Conservation (phyloP, 148 eudicot genomes). For the Silene latifolia region DNA sequence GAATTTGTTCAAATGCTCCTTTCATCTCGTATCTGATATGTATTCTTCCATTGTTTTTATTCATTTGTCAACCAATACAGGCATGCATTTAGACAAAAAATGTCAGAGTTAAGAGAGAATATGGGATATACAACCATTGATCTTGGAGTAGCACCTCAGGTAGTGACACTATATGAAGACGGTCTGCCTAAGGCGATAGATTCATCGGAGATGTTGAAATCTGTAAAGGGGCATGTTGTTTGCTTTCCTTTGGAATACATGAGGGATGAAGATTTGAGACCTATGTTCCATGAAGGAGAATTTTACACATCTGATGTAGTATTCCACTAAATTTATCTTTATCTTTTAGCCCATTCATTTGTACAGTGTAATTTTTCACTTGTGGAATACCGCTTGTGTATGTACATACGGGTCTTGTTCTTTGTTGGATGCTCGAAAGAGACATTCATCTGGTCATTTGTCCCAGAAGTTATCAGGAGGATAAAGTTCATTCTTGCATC, state of each 20-base stretch:
- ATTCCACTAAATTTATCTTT: constrained; percentile 37
- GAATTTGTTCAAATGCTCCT: neutral
- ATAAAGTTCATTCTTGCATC: neutral
- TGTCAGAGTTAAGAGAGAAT: constrained; percentile 57
- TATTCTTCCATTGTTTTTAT: neutral
- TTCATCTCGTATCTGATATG: neutral
- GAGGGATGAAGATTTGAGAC: constrained; percentile 82
- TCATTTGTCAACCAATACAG: constrained; percentile 29
- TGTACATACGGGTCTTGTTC: neutral
- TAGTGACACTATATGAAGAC: constrained; percentile 35
- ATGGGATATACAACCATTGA: constrained; percentile 78
- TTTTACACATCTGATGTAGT: constrained; percentile 78
- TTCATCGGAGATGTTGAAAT: constrained; percentile 49
- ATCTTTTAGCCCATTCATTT: neutral
- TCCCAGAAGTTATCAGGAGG: neutral
- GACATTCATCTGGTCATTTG: neutral
- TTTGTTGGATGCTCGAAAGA: neutral
- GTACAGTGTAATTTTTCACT: neutral
- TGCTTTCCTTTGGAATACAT: constrained; percentile 78
- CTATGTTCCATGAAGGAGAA: constrained; percentile 80
- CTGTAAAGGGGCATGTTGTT: constrained; percentile 65
- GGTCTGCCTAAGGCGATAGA: constrained; percentile 34
- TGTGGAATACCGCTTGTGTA: neutral
- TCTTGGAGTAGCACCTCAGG: constrained; percentile 75
- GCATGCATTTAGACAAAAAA: constrained; percentile 57